Evolutionary conservation across 2,329 filamentous ascomycete genomes (phyloP).

Genomic region (Seiridium cupressi): DNA sequence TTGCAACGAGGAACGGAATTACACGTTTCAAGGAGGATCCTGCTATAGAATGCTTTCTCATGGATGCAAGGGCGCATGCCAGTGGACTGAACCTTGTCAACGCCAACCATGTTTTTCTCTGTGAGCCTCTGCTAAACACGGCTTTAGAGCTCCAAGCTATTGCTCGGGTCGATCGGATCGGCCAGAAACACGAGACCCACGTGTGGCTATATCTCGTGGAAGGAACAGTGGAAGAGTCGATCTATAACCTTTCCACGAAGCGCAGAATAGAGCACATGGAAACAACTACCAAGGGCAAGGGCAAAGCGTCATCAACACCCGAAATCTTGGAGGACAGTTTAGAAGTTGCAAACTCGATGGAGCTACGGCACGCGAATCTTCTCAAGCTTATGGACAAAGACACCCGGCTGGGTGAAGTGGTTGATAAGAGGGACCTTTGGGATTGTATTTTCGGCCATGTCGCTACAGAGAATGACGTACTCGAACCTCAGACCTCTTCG

Average conservation of each 20-base stretch:
- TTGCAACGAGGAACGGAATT: conserved; percentile 69
- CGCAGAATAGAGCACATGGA: conserved; percentile 77
- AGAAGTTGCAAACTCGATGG: conserved; percentile 80
- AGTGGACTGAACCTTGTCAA: conserved; percentile 90
- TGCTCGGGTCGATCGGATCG: conserved; percentile 91
- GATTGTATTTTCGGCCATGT: conserved; percentile 76
- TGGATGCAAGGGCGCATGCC: conserved; percentile 85
- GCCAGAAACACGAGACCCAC: conserved; percentile 82
- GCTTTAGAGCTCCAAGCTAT: conserved; percentile 94
- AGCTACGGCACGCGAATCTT: conserved; percentile 73
- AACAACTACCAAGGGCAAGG: conserved; percentile 38
- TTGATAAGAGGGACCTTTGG: conserved; percentile 80
- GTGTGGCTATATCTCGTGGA: conserved; percentile 95
- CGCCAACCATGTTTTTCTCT: conserved; percentile 91
- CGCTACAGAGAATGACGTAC: conserved; percentile 23
- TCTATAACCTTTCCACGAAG: conserved; percentile 81
- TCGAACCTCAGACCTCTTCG: conserved; percentile 7
- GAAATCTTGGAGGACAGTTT: conserved; percentile 61
- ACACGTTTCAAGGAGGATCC: conserved; percentile 75
- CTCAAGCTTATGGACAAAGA: conserved; percentile 69
- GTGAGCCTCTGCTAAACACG: conserved; percentile 90
- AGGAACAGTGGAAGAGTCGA: conserved; percentile 87
- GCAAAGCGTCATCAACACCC: conserved; percentile 25
- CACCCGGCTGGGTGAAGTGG: conserved; percentile 73
- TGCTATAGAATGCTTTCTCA: conserved; percentile 74